Conservation (phyloP, 805 yeast genomes). For the Scheffersomyces lignosus region DNA sequence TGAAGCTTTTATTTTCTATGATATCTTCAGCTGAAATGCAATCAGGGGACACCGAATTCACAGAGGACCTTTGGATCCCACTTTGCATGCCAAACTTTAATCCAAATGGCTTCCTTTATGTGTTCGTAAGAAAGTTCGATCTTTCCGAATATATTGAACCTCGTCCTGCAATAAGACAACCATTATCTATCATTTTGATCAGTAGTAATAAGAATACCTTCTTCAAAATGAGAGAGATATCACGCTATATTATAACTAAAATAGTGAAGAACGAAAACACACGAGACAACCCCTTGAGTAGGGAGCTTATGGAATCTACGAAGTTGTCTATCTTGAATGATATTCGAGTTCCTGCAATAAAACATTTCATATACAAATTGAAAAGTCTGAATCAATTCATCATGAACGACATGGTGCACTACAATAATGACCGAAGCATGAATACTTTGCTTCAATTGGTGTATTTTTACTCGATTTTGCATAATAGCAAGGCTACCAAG, state of each 20-base stretch:
- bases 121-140: conserved; percentile 56
- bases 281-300: too few species aligned
- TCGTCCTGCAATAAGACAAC: conserved; percentile 14
- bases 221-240: conserved; percentile 66
- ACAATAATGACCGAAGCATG: conserved; percentile 18
- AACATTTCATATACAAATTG: conserved; percentile 81
- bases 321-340: conserved; percentile 21
- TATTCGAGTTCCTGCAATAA: conserved; percentile 42
- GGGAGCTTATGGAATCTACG: conserved; percentile 20
- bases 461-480: conserved; percentile 30
- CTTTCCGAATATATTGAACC: conserved; percentile 16
- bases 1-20: conserved; percentile 71
- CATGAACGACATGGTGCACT: conserved; percentile 34
- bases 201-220: conserved; percentile 79
- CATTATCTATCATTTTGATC: conserved; percentile 46
- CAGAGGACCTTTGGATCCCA: conserved; percentile 90
- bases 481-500: conserved; percentile 24
- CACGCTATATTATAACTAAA: conserved; percentile 47
- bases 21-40: conserved; percentile 52
- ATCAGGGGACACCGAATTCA: conserved; percentile 19
- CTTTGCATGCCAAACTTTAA: conserved; percentile 90
- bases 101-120: conserved; percentile 80
- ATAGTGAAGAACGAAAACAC: conserved; percentile 20
- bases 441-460: conserved; percentile 37
- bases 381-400: conserved; percentile 66